Base-by-base conservation (phyloP, 495 filamentous ascomycete genomes). In the Penicillium fimorum region DNA sequence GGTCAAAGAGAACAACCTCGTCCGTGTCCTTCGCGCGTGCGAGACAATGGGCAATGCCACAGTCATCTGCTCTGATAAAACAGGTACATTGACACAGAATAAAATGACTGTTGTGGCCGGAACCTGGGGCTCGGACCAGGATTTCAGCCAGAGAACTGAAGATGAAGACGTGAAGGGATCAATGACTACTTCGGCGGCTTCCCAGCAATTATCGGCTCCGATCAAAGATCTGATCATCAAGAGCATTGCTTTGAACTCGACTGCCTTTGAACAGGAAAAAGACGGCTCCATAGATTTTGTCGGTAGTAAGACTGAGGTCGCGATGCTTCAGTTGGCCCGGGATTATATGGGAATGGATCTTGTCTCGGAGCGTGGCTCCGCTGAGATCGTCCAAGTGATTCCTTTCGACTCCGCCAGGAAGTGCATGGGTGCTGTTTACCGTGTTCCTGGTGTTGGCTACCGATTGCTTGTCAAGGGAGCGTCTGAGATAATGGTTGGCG, bases 21-120 rank as follows among this genome's bases (percentile, higher is more conserved):
- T 88, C 24, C 82, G 85, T 25, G 70, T 86, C 27, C 75, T 88
- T 18, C 77, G 81, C 17, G 84, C 85, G 24, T 88, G 85, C 65
- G 85, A 88, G 57, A 87, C 85, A 24, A 88, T 88, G 85, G 85
- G 85, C 29, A 87, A 87, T 61, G 85, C 84, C 4, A 88, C 85
- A 0, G 83, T 84, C 0, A 79, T 88, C 25, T 88, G 85, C 64
- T 87, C 84, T 0, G 85, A 88, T 64, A 88, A 88, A 61, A 88
- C 85, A 9, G 85, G 85, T 25, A 88, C 85, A 18, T 62, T 88
- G n/a, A 88, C 85, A 4, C 82, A 87, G 63, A 88, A 88, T 61
- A 84, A 82, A 60, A 88, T 88, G 85, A 86, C 83, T 3, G 84
- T 88, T 18, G 84, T 87, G 22, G 78, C 84, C 25, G 85, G 85